Conservation (phyloP, 2,329 filamentous ascomycete genomes). For the Rachicladosporium sp. region DNA sequence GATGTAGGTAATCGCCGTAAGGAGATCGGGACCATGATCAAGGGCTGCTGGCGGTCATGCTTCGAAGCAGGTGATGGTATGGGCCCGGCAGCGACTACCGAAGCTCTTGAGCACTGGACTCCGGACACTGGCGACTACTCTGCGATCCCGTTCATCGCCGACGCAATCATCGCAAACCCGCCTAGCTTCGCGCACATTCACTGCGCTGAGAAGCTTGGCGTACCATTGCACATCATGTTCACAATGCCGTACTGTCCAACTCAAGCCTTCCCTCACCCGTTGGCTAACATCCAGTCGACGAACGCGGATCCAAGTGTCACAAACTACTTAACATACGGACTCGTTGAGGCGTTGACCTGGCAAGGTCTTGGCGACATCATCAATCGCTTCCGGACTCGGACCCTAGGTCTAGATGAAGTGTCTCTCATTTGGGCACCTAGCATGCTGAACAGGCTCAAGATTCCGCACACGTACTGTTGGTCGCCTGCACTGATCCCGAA, state of each 20-base stretch:
- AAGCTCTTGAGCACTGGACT: constrained; percentile 38
- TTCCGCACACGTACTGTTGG: constrained; percentile 91
- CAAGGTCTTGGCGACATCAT: constrained; percentile 84
- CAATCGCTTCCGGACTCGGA: constrained; percentile 68
- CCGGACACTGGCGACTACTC: constrained; percentile 30
- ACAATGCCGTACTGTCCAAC: constrained; percentile 92
- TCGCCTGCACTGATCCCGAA: constrained; percentile 69
- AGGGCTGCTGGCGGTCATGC: constrained; percentile 78
- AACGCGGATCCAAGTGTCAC: constrained; percentile 66
- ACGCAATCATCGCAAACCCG: constrained; percentile 68
- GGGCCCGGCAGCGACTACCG: constrained; percentile 22
- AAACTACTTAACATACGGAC: constrained; percentile 71
- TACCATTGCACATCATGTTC: constrained; percentile 78
- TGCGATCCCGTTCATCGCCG: constrained; percentile 62
- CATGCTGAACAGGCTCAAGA: constrained; percentile 58
- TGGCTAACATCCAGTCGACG: constrained; percentile 67
- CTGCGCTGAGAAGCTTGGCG: constrained; percentile 60
- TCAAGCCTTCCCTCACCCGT: constrained; percentile 70
- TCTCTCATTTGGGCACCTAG: constrained; percentile 74
- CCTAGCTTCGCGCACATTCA: constrained; percentile 68
- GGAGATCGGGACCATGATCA: constrained; percentile 67
- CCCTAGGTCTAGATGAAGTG: constrained; percentile 62
- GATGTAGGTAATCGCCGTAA: constrained; percentile 63
- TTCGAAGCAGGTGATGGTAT: constrained; percentile 63
- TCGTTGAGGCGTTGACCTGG: constrained; percentile 89